Conservation (phyloP, 495 filamentous ascomycete genomes). For the Amniculicola lignicola region DNA sequence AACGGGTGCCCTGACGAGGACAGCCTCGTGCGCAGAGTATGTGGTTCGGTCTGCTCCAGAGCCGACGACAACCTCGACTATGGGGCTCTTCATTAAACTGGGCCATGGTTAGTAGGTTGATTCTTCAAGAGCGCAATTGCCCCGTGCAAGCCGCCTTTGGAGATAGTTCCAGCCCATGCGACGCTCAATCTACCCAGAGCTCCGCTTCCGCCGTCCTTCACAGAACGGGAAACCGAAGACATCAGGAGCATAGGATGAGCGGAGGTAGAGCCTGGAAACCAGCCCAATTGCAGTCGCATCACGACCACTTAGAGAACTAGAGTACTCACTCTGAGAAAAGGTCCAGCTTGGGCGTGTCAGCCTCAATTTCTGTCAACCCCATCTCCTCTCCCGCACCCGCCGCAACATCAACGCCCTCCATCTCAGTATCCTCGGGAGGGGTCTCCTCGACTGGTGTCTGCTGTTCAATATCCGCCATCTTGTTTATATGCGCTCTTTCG, state of each 20-base stretch:
- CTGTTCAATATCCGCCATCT: conserved; percentile 36
- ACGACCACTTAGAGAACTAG: no score
- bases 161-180: no score
- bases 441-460: conserved; percentile 42
- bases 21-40: conserved; percentile 74
- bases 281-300: conserved; percentile 10
- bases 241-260: neutral
- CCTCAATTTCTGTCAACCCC: conserved; percentile 22
- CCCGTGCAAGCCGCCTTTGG: no score
- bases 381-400: conserved; percentile 18
- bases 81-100: conserved; percentile 71
- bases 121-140: neutral
- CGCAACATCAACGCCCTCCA: conserved; percentile 45
- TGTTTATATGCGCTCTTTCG: no score
- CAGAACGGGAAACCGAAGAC: neutral
- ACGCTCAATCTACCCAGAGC: neutral
- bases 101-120: conserved; percentile 37
- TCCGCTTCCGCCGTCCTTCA: neutral
- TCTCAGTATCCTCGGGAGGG: conserved; percentile 48
- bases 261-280: no score
- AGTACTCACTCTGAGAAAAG: conserved; percentile 40
- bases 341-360: conserved; percentile 25
- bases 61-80: conserved; percentile 75
- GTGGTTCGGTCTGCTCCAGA: conserved; percentile 55
- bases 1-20: conserved; percentile 70